Conservation (phyloP, 2,329 filamentous ascomycete genomes). For the Ophiobolus disseminans region DNA sequence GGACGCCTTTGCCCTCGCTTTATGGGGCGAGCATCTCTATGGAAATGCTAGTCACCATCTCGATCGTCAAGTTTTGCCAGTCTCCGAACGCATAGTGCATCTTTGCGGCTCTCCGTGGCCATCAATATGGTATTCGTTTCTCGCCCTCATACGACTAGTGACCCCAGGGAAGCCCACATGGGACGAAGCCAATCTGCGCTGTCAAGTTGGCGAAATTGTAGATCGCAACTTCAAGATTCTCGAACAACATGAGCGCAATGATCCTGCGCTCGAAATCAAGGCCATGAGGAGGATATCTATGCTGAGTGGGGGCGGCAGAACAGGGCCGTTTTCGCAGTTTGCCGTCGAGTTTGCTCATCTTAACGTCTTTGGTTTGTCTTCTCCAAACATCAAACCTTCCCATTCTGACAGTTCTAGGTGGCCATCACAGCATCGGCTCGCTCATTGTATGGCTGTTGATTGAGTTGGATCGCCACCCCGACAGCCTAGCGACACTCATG, state of each 20-base stretch:
- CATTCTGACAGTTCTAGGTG: too few relatives aligned
- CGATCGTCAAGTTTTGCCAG: not conserved
- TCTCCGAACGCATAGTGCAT: conserved; percentile 2
- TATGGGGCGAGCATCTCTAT: conserved; percentile 10
- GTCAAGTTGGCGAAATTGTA: not conserved
- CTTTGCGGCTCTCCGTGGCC: conserved; percentile 7
- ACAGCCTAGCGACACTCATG: not conserved
- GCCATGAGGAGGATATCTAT: conserved; percentile 7
- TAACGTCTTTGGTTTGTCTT: too few relatives aligned
- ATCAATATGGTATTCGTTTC: conserved; percentile 7
- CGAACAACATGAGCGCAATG: not conserved
- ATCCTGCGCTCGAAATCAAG: conserved; percentile 6
- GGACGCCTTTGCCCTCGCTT: conserved; percentile 4
- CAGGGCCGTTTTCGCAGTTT: not conserved
- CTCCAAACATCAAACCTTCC: too few relatives aligned
- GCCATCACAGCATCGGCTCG: conserved; percentile 10
- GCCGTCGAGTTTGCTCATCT: not conserved
- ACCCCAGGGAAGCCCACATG: conserved; percentile 3
- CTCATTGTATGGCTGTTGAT: conserved; percentile 8
- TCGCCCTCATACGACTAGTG: conserved; percentile 3
- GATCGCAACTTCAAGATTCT: conserved; percentile 4
- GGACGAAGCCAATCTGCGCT: conserved; percentile 1
- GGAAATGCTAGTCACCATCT: conserved; percentile 1
- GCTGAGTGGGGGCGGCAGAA: not conserved
- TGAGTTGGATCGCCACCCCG: conserved; percentile 3